Conservation (phyloP, 1,284 basidiomycete genomes). For the Tylopilus sp. region DNA sequence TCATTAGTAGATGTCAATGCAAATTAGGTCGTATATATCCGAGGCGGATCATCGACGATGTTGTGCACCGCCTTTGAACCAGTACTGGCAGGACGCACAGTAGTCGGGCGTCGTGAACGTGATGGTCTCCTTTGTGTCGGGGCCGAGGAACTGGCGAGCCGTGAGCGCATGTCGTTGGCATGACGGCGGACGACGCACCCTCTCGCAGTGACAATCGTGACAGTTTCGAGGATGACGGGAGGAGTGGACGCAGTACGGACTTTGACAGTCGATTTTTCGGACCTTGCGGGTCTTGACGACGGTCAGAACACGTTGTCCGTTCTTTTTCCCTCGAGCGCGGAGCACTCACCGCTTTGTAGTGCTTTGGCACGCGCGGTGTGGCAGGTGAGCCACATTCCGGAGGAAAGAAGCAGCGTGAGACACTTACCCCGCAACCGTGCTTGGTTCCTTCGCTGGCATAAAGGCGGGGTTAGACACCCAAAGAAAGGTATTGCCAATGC, state of each 20-base stretch:
- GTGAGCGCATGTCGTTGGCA: slow-evolving; percentile 11
- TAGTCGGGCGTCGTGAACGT: slow-evolving; percentile 52
- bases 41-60: slow-evolving; percentile 26
- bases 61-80: slow-evolving; percentile 48
- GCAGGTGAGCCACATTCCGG: slow-evolving; percentile 11
- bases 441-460: slow-evolving; percentile 66
- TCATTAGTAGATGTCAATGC: slow-evolving; percentile 26
- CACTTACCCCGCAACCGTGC: slow-evolving; percentile 71
- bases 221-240: slow-evolving; percentile 52
- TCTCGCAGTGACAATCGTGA: slow-evolving; percentile 56
- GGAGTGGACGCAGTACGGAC: slow-evolving; percentile 59
- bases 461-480: slow-evolving; percentile 18
- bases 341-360: slow-evolving; percentile 52
- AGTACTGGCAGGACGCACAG: slow-evolving; percentile 64
- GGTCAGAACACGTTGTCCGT: slow-evolving; percentile 9
- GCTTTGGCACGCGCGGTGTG: slow-evolving; percentile 37
- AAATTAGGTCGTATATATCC: slow-evolving; percentile 12
- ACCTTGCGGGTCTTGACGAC: slow-evolving; percentile 53
- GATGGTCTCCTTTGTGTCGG: slow-evolving; percentile 62
- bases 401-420: slow-evolving; percentile 36
- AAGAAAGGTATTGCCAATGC: slow-evolving; percentile 15
- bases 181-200: slow-evolving; percentile 30
- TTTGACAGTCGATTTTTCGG: slow-evolving; percentile 61
- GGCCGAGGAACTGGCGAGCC: slow-evolving; percentile 58
- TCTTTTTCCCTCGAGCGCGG: background rate